Evolutionary conservation across 2,329 filamentous ascomycete species (phyloP).

Genomic region (Zymoseptoria passerinii): DNA sequence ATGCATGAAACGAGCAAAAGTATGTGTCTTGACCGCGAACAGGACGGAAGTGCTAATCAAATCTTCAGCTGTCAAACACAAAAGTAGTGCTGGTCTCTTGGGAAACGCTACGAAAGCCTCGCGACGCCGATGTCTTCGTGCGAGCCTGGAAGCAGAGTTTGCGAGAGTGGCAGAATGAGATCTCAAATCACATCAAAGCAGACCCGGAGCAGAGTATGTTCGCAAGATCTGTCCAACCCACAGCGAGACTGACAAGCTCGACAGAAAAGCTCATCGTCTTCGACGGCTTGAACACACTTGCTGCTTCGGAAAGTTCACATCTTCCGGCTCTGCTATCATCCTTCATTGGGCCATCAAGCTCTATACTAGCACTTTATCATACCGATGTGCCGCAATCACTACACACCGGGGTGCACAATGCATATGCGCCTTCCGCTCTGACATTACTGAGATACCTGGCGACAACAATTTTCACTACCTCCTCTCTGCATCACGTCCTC

Average conservation of each 20-base stretch:
- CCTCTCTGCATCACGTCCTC: conserved; percentile 66
- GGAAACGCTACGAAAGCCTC: conserved; percentile 58
- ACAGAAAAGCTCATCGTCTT: conserved; percentile 67
- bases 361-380: conserved; percentile 75
- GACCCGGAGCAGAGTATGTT: conserved; percentile 15
- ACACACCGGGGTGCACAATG: conserved; percentile 26
- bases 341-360: conserved; percentile 57
- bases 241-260: neutral
- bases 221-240: too few species aligned
- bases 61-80: conserved; percentile 50
- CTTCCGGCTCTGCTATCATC: conserved; percentile 63
- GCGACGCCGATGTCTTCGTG: conserved; percentile 59
- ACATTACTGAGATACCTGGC: conserved; percentile 72
- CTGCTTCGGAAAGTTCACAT: conserved; percentile 45
- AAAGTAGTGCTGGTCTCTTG: conserved; percentile 73
- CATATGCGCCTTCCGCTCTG: conserved; percentile 60
- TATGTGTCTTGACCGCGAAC: conserved; percentile 26
- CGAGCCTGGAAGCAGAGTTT: conserved; percentile 26
- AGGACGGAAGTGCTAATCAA: conserved; percentile 8
- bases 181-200: conserved; percentile 17
- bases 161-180: conserved; percentile 25
- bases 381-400: conserved; percentile 58
- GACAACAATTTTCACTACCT: conserved; percentile 72
- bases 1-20: conserved; percentile 67
- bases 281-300: conserved; percentile 68